Conservation (phyloP, 345 rosid genomes). For the Salix arbutifolia region DNA sequence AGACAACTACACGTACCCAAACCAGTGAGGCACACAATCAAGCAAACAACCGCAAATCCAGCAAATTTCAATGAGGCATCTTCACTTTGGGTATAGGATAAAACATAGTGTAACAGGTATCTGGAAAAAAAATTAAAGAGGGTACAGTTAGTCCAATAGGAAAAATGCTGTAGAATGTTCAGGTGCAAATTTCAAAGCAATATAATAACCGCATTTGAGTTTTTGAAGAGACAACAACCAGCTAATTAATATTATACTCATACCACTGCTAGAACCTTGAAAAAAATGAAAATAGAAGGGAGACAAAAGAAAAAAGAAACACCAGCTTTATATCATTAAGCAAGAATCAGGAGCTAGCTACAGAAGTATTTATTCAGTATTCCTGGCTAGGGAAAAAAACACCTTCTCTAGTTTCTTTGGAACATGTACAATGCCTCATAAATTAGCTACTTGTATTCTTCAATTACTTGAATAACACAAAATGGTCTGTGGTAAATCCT, state of each 20-base stretch:
- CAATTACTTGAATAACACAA: background rate
- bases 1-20: slow-evolving; percentile 46
- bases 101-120: slow-evolving; percentile 63
- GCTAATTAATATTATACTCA: background rate
- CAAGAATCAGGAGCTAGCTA: background rate
- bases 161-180: background rate
- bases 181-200: background rate
- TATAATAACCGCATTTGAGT: background rate
- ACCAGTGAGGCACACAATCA: slow-evolving; percentile 62
- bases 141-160: background rate
- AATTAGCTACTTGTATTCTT: background rate
- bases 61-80: slow-evolving; percentile 35
- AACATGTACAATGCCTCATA: background rate
- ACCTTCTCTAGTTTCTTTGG: background rate
- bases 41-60: slow-evolving; percentile 57
- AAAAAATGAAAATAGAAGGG: background rate
- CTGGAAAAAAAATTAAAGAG: slow-evolving; percentile 34
- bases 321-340: background rate
- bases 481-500: background rate
- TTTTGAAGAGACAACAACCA: background rate
- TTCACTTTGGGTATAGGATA: slow-evolving; percentile 36
- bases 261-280: background rate
- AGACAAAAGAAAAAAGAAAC: background rate
- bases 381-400: background rate
- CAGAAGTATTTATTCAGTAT: background rate